Evolutionary conservation across 345 rosid genomes (phyloP).

Genomic region (Dimocarpus longan): DNA sequence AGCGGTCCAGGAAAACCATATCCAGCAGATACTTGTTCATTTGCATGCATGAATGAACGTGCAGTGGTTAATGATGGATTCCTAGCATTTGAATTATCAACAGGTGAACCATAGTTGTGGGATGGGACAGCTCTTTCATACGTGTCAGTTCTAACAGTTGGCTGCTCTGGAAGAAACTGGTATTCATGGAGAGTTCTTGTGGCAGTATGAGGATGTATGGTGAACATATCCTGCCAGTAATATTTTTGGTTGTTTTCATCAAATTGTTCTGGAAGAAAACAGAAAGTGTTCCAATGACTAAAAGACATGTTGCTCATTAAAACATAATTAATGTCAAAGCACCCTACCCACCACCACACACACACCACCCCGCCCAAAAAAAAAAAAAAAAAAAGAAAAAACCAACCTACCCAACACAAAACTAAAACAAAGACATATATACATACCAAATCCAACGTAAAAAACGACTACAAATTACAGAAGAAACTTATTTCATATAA

Average conservation of each 20-base stretch:
- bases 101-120: slow-evolving; percentile 44
- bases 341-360: too few relatives aligned
- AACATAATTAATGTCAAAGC: background rate
- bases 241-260: background rate
- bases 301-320: background rate
- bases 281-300: slow-evolving; percentile 8
- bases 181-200: slow-evolving; percentile 73
- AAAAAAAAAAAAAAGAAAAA: background rate
- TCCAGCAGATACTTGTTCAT: slow-evolving; percentile 43
- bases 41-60: slow-evolving; percentile 36
- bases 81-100: slow-evolving; percentile 45
- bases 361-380: background rate
- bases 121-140: slow-evolving; percentile 55
- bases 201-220: slow-evolving; percentile 39
- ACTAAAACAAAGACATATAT: background rate
- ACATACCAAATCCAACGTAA: background rate
- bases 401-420: background rate
- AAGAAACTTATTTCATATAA: background rate
- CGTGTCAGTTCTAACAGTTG: slow-evolving; percentile 62
- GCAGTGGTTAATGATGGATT: slow-evolving; percentile 38
- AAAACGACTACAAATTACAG: background rate
- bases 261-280: slow-evolving; percentile 13
- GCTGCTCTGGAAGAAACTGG: slow-evolving; percentile 86
- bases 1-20: slow-evolving; percentile 53
- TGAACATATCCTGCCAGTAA: slow-evolving; percentile 15